These are phyloP conservation scores for Suhomyces vadensis DNA, from an alignment of 805 yeast genomes.

Conservation along the genomic window DNA sequence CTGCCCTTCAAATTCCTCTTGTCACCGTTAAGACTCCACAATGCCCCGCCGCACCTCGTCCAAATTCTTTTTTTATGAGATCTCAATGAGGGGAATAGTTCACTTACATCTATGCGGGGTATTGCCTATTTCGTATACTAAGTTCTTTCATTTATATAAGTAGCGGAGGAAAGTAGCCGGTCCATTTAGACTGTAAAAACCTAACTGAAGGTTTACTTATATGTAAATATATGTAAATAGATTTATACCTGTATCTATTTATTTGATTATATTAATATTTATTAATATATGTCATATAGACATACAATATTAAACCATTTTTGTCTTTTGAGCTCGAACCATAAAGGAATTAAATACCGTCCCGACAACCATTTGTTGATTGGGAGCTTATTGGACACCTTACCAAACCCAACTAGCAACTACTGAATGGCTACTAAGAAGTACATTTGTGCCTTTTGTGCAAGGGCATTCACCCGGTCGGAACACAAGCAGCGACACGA, in stretches of 20 bases:
- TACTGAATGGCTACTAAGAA: conserved; percentile 52
- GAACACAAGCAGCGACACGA: conserved; percentile 95
- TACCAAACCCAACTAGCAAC: too few species aligned
- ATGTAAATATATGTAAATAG: neutral
- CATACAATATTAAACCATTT: too few species aligned
- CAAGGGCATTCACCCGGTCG: conserved; percentile 88
- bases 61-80: neutral
- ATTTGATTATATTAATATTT: neutral
- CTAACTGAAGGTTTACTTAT: neutral
- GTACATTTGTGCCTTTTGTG: conserved; percentile 77
- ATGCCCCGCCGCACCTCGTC: neutral
- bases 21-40: neutral
- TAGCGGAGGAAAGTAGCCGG: neutral
- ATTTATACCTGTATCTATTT: neutral
- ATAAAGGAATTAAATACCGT: too few species aligned
- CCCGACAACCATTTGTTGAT: too few species aligned
- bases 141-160: neutral
- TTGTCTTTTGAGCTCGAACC: too few species aligned
- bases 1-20: neutral
- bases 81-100: conserved; percentile 5
- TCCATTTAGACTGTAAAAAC: neutral
- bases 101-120: conserved; percentile 6
- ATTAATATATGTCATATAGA: too few species aligned
- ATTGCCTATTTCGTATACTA: conserved; percentile 1
- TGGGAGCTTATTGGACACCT: too few species aligned